Base-by-base conservation (phyloP, 208 protist species). In the Crithidia bombi region DNA sequence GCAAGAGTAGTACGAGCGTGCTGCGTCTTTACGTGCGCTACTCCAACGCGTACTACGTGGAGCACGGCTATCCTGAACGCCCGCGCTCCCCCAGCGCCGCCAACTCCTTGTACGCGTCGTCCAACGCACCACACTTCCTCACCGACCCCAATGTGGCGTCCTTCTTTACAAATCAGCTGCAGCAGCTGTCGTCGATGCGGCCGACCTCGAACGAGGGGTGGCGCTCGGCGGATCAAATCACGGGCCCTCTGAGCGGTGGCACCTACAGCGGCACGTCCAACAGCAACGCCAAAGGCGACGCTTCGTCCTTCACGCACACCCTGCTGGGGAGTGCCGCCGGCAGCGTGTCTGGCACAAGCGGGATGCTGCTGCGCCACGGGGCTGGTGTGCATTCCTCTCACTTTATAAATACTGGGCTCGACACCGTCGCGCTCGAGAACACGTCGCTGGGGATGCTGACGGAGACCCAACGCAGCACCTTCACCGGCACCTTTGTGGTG, bases 11-110 rank as follows among this genome's bases (percentile, higher is more conserved):
- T 32, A 64, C 38, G 28, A 84, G 77, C 28, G 83, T 89, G 15
- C 65, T 95, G n/a, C 90, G 90, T 5, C 75, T 95, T 17, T 95
- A 90, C 69, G 90, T 95, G 26, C 86, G 90, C 19, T 84, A 94
- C 36, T 90, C 85, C 14, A 85, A 88, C 65, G 73, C 66, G 17
- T 78, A 74, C 61, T 69, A 72, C 50, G 11, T 55, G 10, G 56
- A 59, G 30, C 74, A 73, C 28, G 44, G 52, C 35, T 41, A 52
- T 26, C 67, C 69, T 19, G 33, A 62, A 7, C 68, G 77, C 43
- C 73, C 77, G 38, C 43, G 47, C 39, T 36, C 52, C 21, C 46
- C 33, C 19, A 61, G 1, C 21, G 23, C 26, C 5, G 17, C 39
- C n/a, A 12, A n/a, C 19, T 68, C 61, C 7, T 62, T 56, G 36